Percentiles rank a stretch among this genome's conserved stretches.
Evolutionary conservation across 345 rosid species (phyloP).

Genomic region (Pelargonium nanum): DNA sequence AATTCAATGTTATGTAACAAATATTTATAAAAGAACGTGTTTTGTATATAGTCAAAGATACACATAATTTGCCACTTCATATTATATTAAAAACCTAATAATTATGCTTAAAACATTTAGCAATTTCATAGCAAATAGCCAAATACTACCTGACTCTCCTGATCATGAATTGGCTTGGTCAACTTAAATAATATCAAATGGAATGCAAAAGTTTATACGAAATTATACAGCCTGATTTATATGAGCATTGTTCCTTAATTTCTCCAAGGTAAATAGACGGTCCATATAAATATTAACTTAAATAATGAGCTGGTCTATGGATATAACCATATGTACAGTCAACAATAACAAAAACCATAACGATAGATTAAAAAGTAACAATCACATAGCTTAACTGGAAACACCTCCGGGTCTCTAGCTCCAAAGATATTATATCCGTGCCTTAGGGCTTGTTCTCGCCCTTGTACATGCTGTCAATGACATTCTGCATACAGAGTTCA

Average conservation of each 20-base stretch:
- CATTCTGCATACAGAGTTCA: constrained; percentile 27
- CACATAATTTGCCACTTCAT: no score
- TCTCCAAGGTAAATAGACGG: neutral
- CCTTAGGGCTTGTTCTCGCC: constrained; percentile 28
- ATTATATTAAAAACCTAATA: no score
- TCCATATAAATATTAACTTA: neutral
- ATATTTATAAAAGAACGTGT: no score
- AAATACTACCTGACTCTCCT: no score
- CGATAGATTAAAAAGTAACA: neutral
- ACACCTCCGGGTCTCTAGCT: neutral
- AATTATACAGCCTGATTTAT: no score
- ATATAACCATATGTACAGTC: constrained; percentile 13
- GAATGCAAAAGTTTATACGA: no score
- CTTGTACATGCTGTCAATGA: constrained; percentile 64
- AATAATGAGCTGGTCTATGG: neutral
- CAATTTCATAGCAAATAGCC: no score
- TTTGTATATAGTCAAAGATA: no score
- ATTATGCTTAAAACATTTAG: no score
- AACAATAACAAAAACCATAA: neutral
- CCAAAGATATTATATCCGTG: constrained; percentile 6
- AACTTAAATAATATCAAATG: no score
- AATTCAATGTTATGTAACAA: no score
- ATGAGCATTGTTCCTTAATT: neutral
- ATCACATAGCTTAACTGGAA: neutral
- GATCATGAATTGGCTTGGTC: no score